Evolutionary conservation across 805 yeast genomes (phyloP), one percentile per base, ranked within the genome.

Genomic region (Candida corydali): DNA sequence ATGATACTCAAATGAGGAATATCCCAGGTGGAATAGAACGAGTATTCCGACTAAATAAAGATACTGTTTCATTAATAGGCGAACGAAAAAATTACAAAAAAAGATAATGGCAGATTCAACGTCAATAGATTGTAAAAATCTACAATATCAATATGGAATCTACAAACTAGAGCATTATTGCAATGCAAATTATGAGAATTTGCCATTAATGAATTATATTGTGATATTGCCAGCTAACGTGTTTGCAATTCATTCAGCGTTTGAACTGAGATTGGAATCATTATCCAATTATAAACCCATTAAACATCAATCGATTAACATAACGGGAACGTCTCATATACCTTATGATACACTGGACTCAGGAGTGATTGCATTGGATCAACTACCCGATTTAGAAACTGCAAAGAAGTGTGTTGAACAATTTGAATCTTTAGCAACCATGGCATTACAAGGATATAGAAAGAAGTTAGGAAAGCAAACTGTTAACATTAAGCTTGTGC

Each of bases 101-200:
- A 28, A 5, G 7, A 16, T 17, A 16, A 28, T 12, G 16, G 5
- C 17, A 5, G 28, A 26, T 23, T 32, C 34, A 18, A 37, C 44
- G 20, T 40, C 41, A 9, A 16, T 37, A 17, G 44, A 41, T 29
- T 37, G 41, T 10, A 71, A 72, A 42, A 63, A 78, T 16, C 54
- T 81, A 3, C 85, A 82, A 51, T 82, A 73, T 53, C 71, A 69
- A 38, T 76, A 76, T 46, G 74, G 78, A 8, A 59, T 72, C 3
- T 51, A 57, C 38, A 79, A 78, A 49, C 48, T 79, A 17, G 60
- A 61, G 25, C 15, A 73, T 12, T 26, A 26, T 12, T 5, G 12
- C 12, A 10, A 12, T 8, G 15, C 6, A 12, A 26, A 26, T 5
- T 26, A 9, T 1, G 42, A 63, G 8, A 41, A 57, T 4, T 42